Evolutionary conservation across 2,329 filamentous ascomycete genomes (phyloP).

Genomic region (Pyricularia grisea): DNA sequence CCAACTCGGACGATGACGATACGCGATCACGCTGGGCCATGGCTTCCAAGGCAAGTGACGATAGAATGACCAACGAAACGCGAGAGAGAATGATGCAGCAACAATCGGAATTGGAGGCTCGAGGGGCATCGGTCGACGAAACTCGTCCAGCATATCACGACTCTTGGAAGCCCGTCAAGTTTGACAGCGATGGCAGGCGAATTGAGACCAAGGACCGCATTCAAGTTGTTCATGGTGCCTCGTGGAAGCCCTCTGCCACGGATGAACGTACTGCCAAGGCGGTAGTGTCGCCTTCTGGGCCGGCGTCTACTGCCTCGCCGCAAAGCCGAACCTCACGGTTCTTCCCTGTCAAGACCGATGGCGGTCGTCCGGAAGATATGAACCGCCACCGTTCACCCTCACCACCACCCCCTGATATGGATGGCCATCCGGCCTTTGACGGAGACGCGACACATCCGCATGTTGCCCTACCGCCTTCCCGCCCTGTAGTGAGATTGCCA

Average conservation of each 20-base stretch:
- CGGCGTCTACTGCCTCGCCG: slow-evolving; percentile 20
- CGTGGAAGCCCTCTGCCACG: slow-evolving; percentile 10
- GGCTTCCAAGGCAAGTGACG: slow-evolving; percentile 36
- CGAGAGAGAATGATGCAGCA: slow-evolving; percentile 29
- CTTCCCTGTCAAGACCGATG: slow-evolving; percentile 33
- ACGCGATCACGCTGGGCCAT: slow-evolving; percentile 23
- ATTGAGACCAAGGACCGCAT: slow-evolving; percentile 18
- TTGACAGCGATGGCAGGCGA: slow-evolving; percentile 25
- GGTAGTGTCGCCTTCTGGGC: slow-evolving; percentile 8
- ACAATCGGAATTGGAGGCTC: slow-evolving; percentile 33
- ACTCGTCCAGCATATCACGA: slow-evolving; percentile 40
- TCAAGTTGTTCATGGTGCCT: slow-evolving; percentile 15
- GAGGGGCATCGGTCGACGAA: slow-evolving; percentile 33
- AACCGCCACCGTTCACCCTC: slow-evolving; percentile 48
- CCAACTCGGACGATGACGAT: not conserved
- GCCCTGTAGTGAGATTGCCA: slow-evolving; percentile 74
- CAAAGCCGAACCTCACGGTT: slow-evolving; percentile 48
- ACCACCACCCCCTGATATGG: slow-evolving; percentile 62
- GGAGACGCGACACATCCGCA: slow-evolving; percentile 56
- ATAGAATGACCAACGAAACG: slow-evolving; percentile 28
- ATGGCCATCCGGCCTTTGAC: slow-evolving; percentile 63
- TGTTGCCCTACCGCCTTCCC: slow-evolving; percentile 59
- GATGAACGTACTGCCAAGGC: slow-evolving; percentile 5
- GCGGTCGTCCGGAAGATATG: not conserved
- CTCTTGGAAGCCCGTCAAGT: slow-evolving; percentile 38